A percentile compares a stretch with the other conserved stretches of the same genome.
phyloP scores from a whole-genome alignment of 805 yeast genomes.

The Nakazawaea anatomiae region DNA sequence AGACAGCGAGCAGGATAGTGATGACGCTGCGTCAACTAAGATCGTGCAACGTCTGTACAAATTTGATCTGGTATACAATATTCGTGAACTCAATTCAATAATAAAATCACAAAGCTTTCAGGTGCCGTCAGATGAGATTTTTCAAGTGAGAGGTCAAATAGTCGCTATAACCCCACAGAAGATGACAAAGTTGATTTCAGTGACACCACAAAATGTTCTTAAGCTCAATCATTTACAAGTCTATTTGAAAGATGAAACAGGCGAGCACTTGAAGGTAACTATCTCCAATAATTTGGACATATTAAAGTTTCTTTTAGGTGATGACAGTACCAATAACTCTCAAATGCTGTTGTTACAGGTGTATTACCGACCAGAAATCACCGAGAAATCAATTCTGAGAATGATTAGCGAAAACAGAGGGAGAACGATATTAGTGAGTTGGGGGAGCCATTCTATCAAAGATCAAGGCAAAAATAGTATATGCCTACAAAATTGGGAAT shows the following conservation, averaged over 20 bases:
- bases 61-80: neutral
- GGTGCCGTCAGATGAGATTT: neutral
- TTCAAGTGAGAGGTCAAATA: neutral
- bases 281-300: constrained; percentile 6
- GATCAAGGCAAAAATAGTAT: neutral
- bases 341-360: neutral
- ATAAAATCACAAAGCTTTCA: neutral
- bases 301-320: constrained; percentile 5
- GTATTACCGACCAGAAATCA: neutral
- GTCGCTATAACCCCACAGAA: neutral
- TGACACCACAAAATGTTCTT: neutral
- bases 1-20: neutral
- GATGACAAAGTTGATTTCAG: neutral
- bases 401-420: neutral
- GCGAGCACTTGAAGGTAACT: neutral
- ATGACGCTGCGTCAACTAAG: neutral
- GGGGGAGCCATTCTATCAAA: constrained; percentile 1
- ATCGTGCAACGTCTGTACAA: no score
- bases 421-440: neutral
- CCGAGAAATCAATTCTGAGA: neutral
- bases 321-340: constrained; percentile 6
- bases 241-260: neutral
- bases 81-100: neutral
- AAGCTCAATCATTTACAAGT: neutral
- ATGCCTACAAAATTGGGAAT: constrained; percentile 4